A percentile compares a stretch with the other conserved stretches of the same genome.
phyloP scores from a whole-genome alignment of 805 yeast species.

The Yarrowia phangngaensis region DNA sequence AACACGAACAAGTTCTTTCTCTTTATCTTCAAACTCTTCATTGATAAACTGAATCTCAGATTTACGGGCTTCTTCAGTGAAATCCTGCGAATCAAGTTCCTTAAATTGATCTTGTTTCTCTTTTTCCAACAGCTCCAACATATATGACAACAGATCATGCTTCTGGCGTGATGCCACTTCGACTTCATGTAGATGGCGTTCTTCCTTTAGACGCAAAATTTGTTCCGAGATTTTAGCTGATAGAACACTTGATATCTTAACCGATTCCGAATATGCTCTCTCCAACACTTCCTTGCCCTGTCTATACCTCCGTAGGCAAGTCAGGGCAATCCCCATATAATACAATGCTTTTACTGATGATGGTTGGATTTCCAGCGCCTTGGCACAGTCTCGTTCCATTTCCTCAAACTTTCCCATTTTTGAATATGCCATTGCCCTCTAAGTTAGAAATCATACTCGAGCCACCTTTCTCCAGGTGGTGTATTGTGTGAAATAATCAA shows the following conservation, averaged over 20 bases:
- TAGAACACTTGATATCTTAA: constrained; percentile 10
- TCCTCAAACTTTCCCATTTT: constrained; percentile 9
- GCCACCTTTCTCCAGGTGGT: too few species aligned
- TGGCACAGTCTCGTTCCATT: constrained; percentile 20
- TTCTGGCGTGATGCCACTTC: not conserved
- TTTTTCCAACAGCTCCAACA: constrained; percentile 1
- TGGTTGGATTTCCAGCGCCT: constrained; percentile 12
- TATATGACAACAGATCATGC: not conserved
- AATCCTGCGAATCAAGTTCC: not conserved
- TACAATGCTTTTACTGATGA: constrained; percentile 10
- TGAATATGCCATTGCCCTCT: constrained; percentile 22
- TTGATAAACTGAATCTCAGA: not conserved
- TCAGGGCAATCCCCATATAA: constrained; percentile 9
- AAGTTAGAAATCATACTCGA: too few species aligned
- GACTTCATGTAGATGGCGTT: constrained; percentile 6
- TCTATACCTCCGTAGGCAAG: constrained; percentile 2
- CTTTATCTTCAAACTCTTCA: constrained; percentile 2
- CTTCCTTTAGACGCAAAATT: constrained; percentile 5
- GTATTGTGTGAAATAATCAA: too few species aligned
- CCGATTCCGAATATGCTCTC: constrained; percentile 6
- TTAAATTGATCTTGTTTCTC: constrained; percentile 1
- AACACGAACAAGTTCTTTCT: not conserved
- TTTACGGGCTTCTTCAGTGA: not conserved
- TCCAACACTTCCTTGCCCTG: constrained; percentile 15
- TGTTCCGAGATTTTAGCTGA: constrained; percentile 19